Conservation (phyloP, 768 basidiomycete species). For the Russula virescens region DNA sequence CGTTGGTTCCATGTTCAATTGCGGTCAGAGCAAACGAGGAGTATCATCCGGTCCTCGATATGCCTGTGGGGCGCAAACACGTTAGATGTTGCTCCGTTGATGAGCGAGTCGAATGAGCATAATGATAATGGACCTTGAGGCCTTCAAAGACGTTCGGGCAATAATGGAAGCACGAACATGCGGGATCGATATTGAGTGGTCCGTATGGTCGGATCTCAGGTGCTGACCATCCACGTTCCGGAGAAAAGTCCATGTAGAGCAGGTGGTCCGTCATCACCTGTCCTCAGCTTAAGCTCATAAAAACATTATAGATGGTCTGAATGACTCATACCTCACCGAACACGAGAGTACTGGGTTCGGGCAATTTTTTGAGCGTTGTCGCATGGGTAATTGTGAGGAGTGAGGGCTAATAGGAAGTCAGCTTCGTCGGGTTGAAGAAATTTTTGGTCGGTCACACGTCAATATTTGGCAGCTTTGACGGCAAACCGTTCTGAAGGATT, state of each 20-base stretch:
- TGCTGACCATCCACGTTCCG: conserved; percentile 57
- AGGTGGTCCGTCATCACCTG: conserved; percentile 75
- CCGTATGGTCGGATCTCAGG: conserved; percentile 72
- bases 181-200: conserved; percentile 53
- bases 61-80: conserved; percentile 39
- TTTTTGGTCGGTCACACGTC: no score
- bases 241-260: conserved; percentile 60
- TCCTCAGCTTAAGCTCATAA: neutral
- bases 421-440: no score
- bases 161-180: conserved; percentile 54
- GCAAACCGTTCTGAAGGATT: conserved; percentile 19
- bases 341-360: conserved; percentile 37
- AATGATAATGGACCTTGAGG: conserved; percentile 50
- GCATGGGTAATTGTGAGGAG: no score
- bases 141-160: conserved; percentile 55
- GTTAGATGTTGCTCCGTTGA: neutral
- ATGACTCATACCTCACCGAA: no score
- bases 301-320: neutral
- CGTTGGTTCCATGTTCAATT: conserved; percentile 81
- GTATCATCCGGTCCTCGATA: conserved; percentile 67
- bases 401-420: no score
- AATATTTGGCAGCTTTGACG: conserved; percentile 12
- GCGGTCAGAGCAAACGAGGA: conserved; percentile 74
- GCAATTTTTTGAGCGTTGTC: no score
- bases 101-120: neutral